Evolutionary conservation across 140 eudicot genomes (phyloP), one percentile per base, ranked within the genome.

Genomic region (Oenanthe javanica): DNA sequence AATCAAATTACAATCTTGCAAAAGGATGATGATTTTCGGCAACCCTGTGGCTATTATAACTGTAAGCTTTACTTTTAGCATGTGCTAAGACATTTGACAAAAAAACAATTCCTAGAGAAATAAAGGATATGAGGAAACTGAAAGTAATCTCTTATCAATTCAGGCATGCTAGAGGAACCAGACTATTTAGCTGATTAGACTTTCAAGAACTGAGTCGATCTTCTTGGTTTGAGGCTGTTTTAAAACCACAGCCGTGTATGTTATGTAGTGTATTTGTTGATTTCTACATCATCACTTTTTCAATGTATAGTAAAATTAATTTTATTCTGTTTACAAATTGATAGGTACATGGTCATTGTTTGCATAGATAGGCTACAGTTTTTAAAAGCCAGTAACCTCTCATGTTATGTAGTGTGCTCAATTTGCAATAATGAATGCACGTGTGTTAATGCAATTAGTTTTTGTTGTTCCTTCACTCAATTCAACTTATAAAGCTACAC

Each of bases 1-100:
- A 92, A 90, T 57, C 91, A 86, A 78, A 88, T 95, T 79, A 92
- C 96, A 38, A 88, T 92, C 75, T 84, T 95, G 88, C 91, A 77
- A 78, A 89, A 91, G 84, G 91, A 89, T 42, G 91, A 92, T 86
- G 91, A 87, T 79, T 94, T 90, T 81, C 93, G 84, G 86, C 86
- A 89, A 75, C 97, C 99, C 57, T 86, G 86, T 77, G 99, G 97
- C 74, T 80, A 73, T 76, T 94, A 89, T 82, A 87, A 86, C 55
- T 76, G 99, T 94, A 92, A 83, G 97, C 50, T 23, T 59, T 51
- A 42, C 57, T 63, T 79, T 46, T 49, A 48, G 63, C 79, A 75
- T 25, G 3, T 12, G 38, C n/a, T 43, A 5, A 48, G 23, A 75
- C 61, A 18, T 73, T 19, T 75, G 61, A 75, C 49, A n/a, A n/a